Base-by-base conservation (phyloP, 805 yeast genomes). In the Vanderwaltozyma tropicalis region DNA sequence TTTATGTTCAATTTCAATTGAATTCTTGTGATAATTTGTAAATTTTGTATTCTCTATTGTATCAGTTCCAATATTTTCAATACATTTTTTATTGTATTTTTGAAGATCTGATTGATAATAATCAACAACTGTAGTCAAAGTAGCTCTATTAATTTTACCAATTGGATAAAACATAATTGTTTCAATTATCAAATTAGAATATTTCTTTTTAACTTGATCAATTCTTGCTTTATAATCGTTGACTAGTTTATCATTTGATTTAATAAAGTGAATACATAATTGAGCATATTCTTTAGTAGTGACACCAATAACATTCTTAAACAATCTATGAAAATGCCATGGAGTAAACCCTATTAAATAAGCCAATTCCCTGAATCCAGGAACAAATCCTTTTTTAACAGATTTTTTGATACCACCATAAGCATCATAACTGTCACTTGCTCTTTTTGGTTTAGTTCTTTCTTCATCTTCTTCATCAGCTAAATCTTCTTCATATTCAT, bases 301-400 rank as follows among this genome's bases (percentile, higher is more conserved):
- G 41, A 84, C 69, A 2, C 94, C 89, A 5, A 94, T 82, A 43
- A 85, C 83, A 39, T 79, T 73, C 59, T 86, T 80, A 67, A 86
- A 86, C 18, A 86, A 94, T 36, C 95, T 67, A 65, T 86, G 95
- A 61, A 86, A 86, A 60, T 86, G 95, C 95, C 95, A 86, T 19
- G 95, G 92, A 10, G 85, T 74, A 41, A 86, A 69, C 47, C 80
- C 80, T 9, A 87, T 78, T 53, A 85, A 81, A 16, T 84, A 78
- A 8, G 95, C 95, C 52, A 86, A 68, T 56, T 86, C 95, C 57
- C 84, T 82, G 64, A 86, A 86, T 0, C 88, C 89, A 33, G 80
- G 61, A 10, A 80, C 84, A 30, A 86, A 87, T 15, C 89, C 89
- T 58, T 85, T 68, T 66, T 82, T 73, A 55, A 49, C 39, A 13